These are phyloP conservation scores for Platanus orientalis DNA, from an alignment of 164 flowering plant genomes.

Conservation along the genomic window DNA sequence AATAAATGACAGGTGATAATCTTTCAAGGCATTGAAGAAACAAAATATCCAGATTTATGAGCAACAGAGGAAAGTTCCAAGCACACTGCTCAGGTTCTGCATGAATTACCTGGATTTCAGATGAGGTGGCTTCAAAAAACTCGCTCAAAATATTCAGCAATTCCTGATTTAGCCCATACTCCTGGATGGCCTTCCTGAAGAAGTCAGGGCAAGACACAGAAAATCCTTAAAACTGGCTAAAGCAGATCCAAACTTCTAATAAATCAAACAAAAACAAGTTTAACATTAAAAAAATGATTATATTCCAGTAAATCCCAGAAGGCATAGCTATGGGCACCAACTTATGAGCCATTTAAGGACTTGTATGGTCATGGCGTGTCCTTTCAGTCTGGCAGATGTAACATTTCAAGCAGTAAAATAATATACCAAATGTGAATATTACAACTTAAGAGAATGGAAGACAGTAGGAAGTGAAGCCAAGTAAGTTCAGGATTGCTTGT, in stretches of 20 bases:
- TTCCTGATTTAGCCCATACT: slow-evolving; percentile 58
- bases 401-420: background rate
- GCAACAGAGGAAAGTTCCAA: slow-evolving; percentile 1
- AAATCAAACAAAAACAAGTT: no score
- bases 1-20: background rate
- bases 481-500: no score
- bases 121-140: slow-evolving; percentile 46
- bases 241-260: background rate
- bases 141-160: slow-evolving; percentile 52
- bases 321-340: background rate
- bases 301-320: no score
- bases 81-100: background rate
- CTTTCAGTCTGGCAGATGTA: background rate
- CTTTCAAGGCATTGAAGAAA: background rate
- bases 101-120: slow-evolving; percentile 62
- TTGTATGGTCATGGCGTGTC: no score
- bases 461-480: no score
- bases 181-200: slow-evolving; percentile 64
- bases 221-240: background rate
- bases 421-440: background rate
- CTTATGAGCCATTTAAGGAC: background rate
- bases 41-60: slow-evolving; percentile 1
- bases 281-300: no score
- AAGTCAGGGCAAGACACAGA: slow-evolving; percentile 12
- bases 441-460: no score